Evolutionary conservation across 805 yeast genomes (phyloP), one percentile per base, ranked within the genome.

Genomic region (Kregervanrija fluxuum): DNA sequence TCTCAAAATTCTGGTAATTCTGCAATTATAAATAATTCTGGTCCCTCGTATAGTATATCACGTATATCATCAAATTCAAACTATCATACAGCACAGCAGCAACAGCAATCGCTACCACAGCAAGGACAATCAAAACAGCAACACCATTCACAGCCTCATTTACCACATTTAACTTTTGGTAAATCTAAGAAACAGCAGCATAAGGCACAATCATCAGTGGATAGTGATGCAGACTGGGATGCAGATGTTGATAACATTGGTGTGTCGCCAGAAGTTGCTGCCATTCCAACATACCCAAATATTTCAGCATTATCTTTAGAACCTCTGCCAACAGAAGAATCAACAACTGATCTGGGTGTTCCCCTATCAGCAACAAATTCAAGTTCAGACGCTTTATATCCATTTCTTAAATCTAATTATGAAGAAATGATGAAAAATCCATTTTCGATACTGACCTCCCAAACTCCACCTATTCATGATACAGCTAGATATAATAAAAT

Each of bases 151-250:
- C 28, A 22, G 28, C 28, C 28, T 5, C 28, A 22, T 6, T 4
- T 22, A 22, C 28, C 28, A 22, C 28, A 22, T 22, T 22, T 22
- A 22, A 5, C 28, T 22, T 22, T 22, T 22, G 28, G 28, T 22
- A 22, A 22, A 22, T 22, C 28, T 22, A 22, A 22, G 8, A 22
- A 22, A 8, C 28, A 22, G 28, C 28, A 22, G 28, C 28, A 22
- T 22, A 22, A 22, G 28, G 28, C 28, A 22, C 28, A 22, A 6
- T 22, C 28, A 6, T 22, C 28, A 22, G 6, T 22, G n/a, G 95
- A 89, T 58, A 67, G 82, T 46, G 96, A 54, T 22, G 28, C 28
- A 6, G 96, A 88, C 62, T 89, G 96, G 96, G 91, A 88, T 61
- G 95, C 77, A 14, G 71, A 64, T 14, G 53, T 91, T 11, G 82